Conservation (phyloP, 2,329 filamentous ascomycete species). For the Ophiosphaerella herpotricha region DNA sequence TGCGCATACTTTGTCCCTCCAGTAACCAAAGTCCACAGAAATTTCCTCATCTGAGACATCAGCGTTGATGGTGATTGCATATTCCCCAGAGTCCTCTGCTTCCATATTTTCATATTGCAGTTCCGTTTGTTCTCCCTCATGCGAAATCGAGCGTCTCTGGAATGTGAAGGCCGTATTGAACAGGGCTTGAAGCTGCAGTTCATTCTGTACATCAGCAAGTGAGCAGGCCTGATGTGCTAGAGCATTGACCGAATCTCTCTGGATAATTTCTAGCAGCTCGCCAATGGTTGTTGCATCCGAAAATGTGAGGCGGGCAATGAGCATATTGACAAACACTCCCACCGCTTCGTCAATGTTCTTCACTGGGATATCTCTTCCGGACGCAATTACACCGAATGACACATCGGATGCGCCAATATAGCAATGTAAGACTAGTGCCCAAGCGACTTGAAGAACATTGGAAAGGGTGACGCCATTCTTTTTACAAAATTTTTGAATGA, state of each 20-base stretch:
- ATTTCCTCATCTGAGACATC: constrained; percentile 36
- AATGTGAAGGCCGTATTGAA: constrained; percentile 47
- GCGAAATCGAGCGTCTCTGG: constrained; percentile 33
- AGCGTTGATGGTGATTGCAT: constrained; percentile 41
- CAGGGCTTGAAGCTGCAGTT: constrained; percentile 37
- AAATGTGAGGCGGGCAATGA: constrained; percentile 55
- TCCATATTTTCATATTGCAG: constrained; percentile 40
- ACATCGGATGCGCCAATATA: constrained; percentile 56
- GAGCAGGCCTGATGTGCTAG: constrained; percentile 58
- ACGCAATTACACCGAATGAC: constrained; percentile 60
- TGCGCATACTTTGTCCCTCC: constrained; percentile 33
- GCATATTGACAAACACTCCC: constrained; percentile 61
- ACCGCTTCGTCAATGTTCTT: constrained; percentile 54
- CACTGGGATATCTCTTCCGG: constrained; percentile 59
- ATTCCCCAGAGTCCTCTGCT: constrained; percentile 44
- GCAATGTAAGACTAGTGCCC: constrained; percentile 56
- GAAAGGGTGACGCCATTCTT: constrained; percentile 53
- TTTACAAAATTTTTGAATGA: constrained; percentile 45
- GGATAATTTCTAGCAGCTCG: constrained; percentile 51
- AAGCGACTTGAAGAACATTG: constrained; percentile 57
- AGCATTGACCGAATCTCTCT: constrained; percentile 53
- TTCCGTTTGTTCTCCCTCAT: constrained; percentile 30
- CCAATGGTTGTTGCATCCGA: constrained; percentile 40
- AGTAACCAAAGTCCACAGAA: constrained; percentile 39
- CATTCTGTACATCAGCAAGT: constrained; percentile 44